Evolutionary conservation across 352 stramenopile species (phyloP), one percentile per base, ranked within the genome.

Genomic region (Phytopythium ostracodes): DNA sequence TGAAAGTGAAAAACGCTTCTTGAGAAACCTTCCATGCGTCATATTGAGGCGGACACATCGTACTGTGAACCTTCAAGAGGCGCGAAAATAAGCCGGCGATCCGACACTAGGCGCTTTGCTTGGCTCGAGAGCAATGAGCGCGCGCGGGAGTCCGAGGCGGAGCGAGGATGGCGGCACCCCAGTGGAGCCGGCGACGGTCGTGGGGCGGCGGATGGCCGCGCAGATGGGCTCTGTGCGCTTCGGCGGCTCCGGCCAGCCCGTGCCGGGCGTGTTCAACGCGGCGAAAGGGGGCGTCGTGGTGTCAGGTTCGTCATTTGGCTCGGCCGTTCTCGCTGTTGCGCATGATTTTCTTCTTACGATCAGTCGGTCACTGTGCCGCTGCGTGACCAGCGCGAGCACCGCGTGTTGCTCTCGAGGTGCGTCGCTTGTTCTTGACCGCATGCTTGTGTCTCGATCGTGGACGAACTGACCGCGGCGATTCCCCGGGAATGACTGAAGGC

Each of bases 201-300:
- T 58, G 7, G 71, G 71, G 7, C 64, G 76, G 9, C 59, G 72
- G 6, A 57, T 83, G 55, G 68, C 72, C 42, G 54, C 66, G 5
- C 58, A 71, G 36, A 88, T 89, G 76, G 81, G 77, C 1, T 72
- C 55, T 24, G 56, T 91, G 38, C 79, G 76, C 2, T 60, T 91
- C 7, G 81, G 81, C 11, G 64, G 75, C 6, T 84, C 81, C 2
- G 76, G 77, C 2, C 68, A 74, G 10, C 66, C 77, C 29, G 75
- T 84, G 0, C 63, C 70, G 36, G 69, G 58, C 43, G 40, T 66
- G 2, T 65, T 76, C 44, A 36, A 49, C 38, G 20, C 56, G 58
- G 14, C 47, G 31, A 54, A 36, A 31, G 25, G 47, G 14, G 10
- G 29, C 29, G 7, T 3, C 29, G 29, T 33, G 29, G 29, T 7